Evolutionary conservation across 176 grass and related monocot genomes (phyloP).

Genomic region (Guadua angustifolia): DNA sequence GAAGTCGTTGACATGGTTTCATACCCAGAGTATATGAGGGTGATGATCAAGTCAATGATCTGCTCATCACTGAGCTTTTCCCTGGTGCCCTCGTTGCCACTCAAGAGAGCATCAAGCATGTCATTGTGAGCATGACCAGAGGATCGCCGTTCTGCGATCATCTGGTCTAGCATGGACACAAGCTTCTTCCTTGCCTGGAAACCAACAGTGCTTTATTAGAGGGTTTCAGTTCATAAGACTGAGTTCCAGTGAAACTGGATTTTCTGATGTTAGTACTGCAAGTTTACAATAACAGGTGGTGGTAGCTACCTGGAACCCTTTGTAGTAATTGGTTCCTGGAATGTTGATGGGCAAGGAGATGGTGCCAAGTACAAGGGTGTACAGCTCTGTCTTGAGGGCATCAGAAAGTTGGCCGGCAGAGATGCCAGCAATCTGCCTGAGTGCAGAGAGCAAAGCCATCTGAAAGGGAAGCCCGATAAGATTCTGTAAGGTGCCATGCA

Average conservation of each 20-base stretch:
- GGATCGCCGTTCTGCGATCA: constrained; percentile 62
- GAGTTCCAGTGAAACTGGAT: background rate
- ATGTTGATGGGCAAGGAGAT: constrained; percentile 90
- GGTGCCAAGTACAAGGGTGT: constrained; percentile 88
- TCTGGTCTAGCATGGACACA: constrained; percentile 72
- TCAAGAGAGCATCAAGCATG: constrained; percentile 76
- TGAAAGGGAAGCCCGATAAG: constrained; percentile 45
- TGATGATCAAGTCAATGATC: constrained; percentile 90
- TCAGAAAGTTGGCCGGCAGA: constrained; percentile 79
- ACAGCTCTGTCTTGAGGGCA: constrained; percentile 78
- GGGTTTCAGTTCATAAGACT: background rate
- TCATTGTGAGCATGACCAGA: constrained; percentile 56
- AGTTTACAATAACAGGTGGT: constrained; percentile 24
- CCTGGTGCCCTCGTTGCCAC: constrained; percentile 51
- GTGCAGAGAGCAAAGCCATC: constrained; percentile 91
- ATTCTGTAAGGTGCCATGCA: constrained; percentile 35
- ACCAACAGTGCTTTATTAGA: constrained; percentile 19
- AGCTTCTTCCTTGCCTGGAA: constrained; percentile 88
- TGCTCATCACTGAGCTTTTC: constrained; percentile 75
- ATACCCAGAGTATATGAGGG: constrained; percentile 93
- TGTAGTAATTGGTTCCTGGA: constrained; percentile 77
- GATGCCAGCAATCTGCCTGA: constrained; percentile 90
- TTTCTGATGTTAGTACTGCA: constrained; percentile 16
- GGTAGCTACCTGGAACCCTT: constrained; percentile 71
- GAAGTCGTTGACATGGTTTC: constrained; percentile 93